phyloP scores from a whole-genome alignment of 2,329 filamentous ascomycete genomes.

The Penicillium decumbens region DNA sequence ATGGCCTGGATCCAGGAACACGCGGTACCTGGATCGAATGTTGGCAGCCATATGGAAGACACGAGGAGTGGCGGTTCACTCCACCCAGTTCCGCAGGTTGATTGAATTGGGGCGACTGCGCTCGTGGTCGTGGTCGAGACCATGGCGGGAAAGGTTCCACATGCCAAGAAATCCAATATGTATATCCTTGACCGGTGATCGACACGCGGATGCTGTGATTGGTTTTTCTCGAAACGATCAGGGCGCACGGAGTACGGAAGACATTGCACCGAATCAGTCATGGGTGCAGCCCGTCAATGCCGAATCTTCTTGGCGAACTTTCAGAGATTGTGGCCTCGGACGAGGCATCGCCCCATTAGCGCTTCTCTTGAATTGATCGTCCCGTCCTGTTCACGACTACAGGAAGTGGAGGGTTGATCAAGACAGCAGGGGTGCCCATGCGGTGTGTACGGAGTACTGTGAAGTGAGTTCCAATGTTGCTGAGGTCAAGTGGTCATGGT shows the following conservation, averaged over 20 bases:
- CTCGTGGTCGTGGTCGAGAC: slow-evolving; percentile 18
- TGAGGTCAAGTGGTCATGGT: background rate
- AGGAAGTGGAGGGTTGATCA: background rate
- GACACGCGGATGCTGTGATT: background rate
- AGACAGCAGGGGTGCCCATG: background rate
- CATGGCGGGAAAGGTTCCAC: slow-evolving; percentile 8
- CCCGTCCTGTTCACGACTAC: background rate
- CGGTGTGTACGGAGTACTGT: background rate
- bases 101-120: slow-evolving; percentile 7
- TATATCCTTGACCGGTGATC: slow-evolving; percentile 6
- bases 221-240: background rate
- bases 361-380: background rate
- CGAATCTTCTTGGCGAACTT: background rate
- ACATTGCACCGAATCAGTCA: background rate
- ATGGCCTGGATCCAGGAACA: slow-evolving; percentile 1
- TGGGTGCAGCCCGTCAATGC: background rate
- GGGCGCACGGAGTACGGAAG: background rate
- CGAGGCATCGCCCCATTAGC: background rate
- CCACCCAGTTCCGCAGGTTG: slow-evolving; percentile 13
- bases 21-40: background rate
- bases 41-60: background rate
- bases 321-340: slow-evolving; percentile 5
- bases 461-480: background rate
- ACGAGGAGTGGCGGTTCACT: background rate
- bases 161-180: slow-evolving; percentile 15